Percentiles rank a stretch among this genome's conserved stretches.
Evolutionary conservation across 2,329 filamentous ascomycete genomes (phyloP).

Genomic region (Arthrobotrys conoides): DNA sequence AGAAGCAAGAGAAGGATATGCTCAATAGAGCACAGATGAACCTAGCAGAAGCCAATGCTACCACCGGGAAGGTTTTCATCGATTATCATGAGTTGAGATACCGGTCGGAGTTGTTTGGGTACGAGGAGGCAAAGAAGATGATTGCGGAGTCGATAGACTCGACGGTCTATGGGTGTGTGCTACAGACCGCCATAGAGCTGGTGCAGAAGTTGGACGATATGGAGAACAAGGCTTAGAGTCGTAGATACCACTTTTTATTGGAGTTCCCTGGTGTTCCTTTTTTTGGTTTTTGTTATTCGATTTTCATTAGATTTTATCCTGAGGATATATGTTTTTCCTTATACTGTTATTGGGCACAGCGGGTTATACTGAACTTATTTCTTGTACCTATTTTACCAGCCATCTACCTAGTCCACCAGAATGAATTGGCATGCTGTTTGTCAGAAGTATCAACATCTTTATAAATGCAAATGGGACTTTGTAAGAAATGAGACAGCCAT

Average conservation of each 20-base stretch:
- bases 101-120: slow-evolving; percentile 44
- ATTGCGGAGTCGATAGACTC: slow-evolving; percentile 49
- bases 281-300: background rate
- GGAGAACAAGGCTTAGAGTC: slow-evolving; percentile 12
- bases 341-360: background rate
- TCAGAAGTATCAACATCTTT: background rate
- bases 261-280: background rate
- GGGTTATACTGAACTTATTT: background rate
- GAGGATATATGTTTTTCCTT: background rate
- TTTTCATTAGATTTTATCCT: background rate
- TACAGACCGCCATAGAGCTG: slow-evolving; percentile 48
- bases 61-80: slow-evolving; percentile 39
- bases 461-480: background rate
- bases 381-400: slow-evolving; percentile 7
- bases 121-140: slow-evolving; percentile 49
- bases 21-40: slow-evolving; percentile 42
- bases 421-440: background rate
- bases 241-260: background rate
- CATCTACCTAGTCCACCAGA: background rate
- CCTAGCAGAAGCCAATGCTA: slow-evolving; percentile 7
- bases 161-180: slow-evolving; percentile 50
- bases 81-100: slow-evolving; percentile 57
- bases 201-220: slow-evolving; percentile 43
- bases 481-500: no score
- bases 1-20: slow-evolving; percentile 23